Evolutionary conservation across 2,329 filamentous ascomycete species (phyloP).

Genomic region (Microdochium bolleyi): DNA sequence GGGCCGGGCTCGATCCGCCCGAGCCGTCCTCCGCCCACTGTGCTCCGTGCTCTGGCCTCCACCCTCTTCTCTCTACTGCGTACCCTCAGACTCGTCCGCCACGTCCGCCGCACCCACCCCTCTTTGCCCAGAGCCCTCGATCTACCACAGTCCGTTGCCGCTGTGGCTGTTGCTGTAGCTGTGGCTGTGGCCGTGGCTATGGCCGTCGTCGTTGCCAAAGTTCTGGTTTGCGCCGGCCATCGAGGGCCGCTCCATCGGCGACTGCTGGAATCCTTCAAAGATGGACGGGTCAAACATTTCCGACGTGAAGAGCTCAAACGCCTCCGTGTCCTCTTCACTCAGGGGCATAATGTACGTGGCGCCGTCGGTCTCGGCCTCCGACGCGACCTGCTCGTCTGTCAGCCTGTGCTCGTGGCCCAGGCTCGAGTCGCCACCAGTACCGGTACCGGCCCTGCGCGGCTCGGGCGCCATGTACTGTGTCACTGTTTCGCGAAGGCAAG

Average conservation of each 20-base stretch:
- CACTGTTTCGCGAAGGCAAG: too few species aligned
- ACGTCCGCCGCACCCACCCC: too few species aligned
- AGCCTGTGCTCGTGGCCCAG: too few species aligned
- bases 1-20: too few species aligned
- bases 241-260: not conserved
- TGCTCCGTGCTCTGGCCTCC: too few species aligned
- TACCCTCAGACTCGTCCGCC: too few species aligned
- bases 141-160: not conserved
- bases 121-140: not conserved
- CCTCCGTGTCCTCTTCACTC: not conserved
- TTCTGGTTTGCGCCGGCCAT: not conserved
- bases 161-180: not conserved
- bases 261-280: slow-evolving; percentile 1
- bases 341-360: not conserved
- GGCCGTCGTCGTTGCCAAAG: not conserved
- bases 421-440: too few species aligned
- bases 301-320: slow-evolving; percentile 1
- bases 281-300: slow-evolving; percentile 2
- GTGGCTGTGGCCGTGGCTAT: not conserved
- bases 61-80: too few species aligned
- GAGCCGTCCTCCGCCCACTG: too few species aligned
- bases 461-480: too few species aligned
- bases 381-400: not conserved
- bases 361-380: not conserved
- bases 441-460: too few species aligned